Percentiles rank a stretch among this genome's conserved stretches.
Evolutionary conservation across 345 rosid genomes (phyloP).

Genomic region (Aquilaria malaccensis): DNA sequence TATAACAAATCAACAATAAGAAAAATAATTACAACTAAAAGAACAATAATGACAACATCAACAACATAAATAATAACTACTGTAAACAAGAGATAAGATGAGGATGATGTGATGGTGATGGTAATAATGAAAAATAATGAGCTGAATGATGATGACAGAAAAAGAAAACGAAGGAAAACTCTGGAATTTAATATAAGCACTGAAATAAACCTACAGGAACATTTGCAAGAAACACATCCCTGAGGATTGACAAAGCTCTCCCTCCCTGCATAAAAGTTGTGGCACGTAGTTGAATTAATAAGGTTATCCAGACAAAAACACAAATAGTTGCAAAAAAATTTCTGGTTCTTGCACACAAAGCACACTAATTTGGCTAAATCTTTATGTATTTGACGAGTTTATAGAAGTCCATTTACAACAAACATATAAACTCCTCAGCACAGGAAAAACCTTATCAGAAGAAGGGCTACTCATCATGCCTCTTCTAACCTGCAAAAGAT

Average conservation of each 20-base stretch:
- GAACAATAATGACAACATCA: too few relatives aligned
- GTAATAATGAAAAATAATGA: background rate
- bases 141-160: conserved; percentile 6
- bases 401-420: background rate
- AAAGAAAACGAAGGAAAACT: conserved; percentile 1
- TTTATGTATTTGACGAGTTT: too few relatives aligned
- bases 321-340: background rate
- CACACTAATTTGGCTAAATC: too few relatives aligned
- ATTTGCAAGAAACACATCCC: conserved; percentile 79
- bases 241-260: conserved; percentile 51
- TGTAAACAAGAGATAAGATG: too few relatives aligned
- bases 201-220: conserved; percentile 58
- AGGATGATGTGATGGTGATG: conserved; percentile 9
- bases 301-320: too few relatives aligned
- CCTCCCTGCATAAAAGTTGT: conserved; percentile 40
- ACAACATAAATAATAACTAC: too few relatives aligned
- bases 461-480: conserved; percentile 25
- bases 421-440: background rate
- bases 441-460: conserved; percentile 38
- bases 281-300: too few relatives aligned
- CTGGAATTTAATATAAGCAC: background rate
- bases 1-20: too few relatives aligned
- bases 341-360: background rate
- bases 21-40: too few relatives aligned
- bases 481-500: conserved; percentile 50